Conservation (phyloP, 2,329 filamentous ascomycete genomes). For the Penicillium sp. region DNA sequence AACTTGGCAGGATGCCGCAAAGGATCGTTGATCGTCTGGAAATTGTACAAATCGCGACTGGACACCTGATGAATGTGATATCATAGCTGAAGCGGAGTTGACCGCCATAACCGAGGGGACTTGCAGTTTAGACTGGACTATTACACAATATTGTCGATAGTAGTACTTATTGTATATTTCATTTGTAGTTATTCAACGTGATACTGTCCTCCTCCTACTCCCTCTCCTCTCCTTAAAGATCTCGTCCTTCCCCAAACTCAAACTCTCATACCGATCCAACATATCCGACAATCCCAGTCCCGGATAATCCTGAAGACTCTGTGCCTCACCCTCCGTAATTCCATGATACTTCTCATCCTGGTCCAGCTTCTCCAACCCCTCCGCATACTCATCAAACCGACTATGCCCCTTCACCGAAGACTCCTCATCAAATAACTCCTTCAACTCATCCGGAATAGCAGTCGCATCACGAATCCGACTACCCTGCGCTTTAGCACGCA, state of each 20-base stretch:
- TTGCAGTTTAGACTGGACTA: too few species aligned
- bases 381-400: constrained; percentile 41
- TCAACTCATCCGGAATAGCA: constrained; percentile 39
- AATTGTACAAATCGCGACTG: neutral
- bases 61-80: neutral
- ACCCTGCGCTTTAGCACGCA: constrained; percentile 41
- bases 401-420: constrained; percentile 23
- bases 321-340: constrained; percentile 22
- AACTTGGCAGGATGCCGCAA: neutral
- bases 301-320: constrained; percentile 36
- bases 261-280: constrained; percentile 47
- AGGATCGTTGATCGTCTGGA: constrained; percentile 1
- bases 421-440: constrained; percentile 41
- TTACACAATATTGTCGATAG: too few species aligned
- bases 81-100: neutral
- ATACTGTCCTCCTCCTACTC: constrained; percentile 16
- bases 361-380: constrained; percentile 44
- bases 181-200: too few species aligned
- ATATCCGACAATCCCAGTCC: constrained; percentile 43
- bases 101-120: too few species aligned
- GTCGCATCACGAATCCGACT: constrained; percentile 33
- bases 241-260: constrained; percentile 46
- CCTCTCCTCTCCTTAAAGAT: constrained; percentile 31
- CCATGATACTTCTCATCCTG: constrained; percentile 41
- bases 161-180: too few species aligned